Base-by-base conservation (phyloP, 1,139 yeast species). In the Williopsis jadinii region DNA sequence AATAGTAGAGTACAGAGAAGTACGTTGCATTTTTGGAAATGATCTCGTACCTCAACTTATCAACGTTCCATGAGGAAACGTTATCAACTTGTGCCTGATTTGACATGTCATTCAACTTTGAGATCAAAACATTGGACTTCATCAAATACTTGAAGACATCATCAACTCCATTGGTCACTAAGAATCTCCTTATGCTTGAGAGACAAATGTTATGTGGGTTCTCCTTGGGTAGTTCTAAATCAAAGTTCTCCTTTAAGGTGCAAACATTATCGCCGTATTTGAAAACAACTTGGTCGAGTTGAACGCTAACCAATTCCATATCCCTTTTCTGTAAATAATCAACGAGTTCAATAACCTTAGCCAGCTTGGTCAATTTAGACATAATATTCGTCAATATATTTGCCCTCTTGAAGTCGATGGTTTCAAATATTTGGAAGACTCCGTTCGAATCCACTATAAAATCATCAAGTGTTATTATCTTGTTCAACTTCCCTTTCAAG, bases 191-290 rank as follows among this genome's bases (percentile, higher is more conserved):
- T 15, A 54, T 53, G 3, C 56, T 53, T 5, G 40, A 34, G 15
- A 52, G 35, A 27, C 53, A 53, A 5, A 52, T 19, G 13, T 47
- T 48, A 34, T 54, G 59, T 9, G 56, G 58, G 32, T 54, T 54
- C 0, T 42, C 12, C 8, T 42, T 37, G 9, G 53, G 54, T 13
- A 54, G 30, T 29, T 53, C 56, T 37, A 54, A 42, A 9, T 50
- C 45, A 19, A 48, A 38, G 31, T 45, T 44, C 15, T 49, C 52
- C 31, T 46, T 51, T 35, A 52, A 31, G 2, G 50, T 50, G 37
- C 56, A 51, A 2, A 45, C 34, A 26, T 50, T 48, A 26, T 44
- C 47, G 3, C 51, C 54, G 39, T 54, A 54, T 19, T 51, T 50
- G 45, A 55, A 55, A 12, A 50, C 47, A 29, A 54, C 48, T 28